Percentiles rank a stretch among this genome's conserved stretches.
These are phyloP conservation scores for Mucor sp. DNA, from an alignment of 371 early-diverging fungal species.

Conservation along the genomic window DNA sequence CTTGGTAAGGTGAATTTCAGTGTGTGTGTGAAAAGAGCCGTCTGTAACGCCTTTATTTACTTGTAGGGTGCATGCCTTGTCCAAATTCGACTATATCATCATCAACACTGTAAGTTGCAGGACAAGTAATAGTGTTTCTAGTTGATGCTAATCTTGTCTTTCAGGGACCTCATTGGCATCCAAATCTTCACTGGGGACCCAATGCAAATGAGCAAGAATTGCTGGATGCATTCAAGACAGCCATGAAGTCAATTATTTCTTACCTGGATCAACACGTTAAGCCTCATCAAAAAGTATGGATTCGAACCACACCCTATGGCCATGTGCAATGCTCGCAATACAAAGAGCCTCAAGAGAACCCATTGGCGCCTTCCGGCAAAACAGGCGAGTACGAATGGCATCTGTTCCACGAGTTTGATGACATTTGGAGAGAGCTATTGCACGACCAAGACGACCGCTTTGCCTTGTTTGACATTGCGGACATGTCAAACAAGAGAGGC, in stretches of 20 bases:
- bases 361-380: conserved; percentile 35
- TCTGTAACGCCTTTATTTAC: background rate
- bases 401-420: conserved; percentile 41
- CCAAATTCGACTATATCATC: conserved; percentile 42
- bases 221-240: conserved; percentile 35
- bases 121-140: too few relatives aligned
- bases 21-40: too few relatives aligned
- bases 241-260: conserved; percentile 31
- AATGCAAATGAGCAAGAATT: conserved; percentile 36
- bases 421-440: conserved; percentile 43
- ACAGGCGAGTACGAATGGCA: conserved; percentile 53
- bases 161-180: conserved; percentile 54
- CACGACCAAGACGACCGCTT: conserved; percentile 28
- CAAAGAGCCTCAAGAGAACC: conserved; percentile 29
- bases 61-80: conserved; percentile 44
- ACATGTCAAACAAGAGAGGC: conserved; percentile 39
- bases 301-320: conserved; percentile 51
- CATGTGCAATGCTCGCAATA: conserved; percentile 45
- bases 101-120: conserved; percentile 41
- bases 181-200: conserved; percentile 38
- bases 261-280: conserved; percentile 29
- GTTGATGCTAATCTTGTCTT: background rate
- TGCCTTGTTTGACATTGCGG: conserved; percentile 35
- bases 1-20: conserved; percentile 32
- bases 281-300: conserved; percentile 42